phyloP scores from a whole-genome alignment of 2,329 filamentous ascomycete genomes.

The Plenodomus lindquistii region DNA sequence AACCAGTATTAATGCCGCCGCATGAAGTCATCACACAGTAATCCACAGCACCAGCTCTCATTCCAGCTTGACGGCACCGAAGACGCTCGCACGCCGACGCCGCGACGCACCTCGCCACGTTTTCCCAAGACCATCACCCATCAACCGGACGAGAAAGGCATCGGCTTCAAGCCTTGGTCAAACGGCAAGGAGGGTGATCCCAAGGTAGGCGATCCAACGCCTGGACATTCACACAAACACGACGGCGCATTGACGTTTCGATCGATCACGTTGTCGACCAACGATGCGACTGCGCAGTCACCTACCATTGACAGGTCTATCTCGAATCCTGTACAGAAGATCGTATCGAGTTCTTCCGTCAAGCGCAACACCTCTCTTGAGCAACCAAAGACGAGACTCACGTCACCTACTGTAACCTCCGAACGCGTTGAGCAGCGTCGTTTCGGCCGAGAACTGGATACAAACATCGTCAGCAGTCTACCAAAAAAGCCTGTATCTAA shows the following conservation, averaged over 20 bases:
- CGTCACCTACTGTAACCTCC: neutral
- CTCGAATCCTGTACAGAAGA: neutral
- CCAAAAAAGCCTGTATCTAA: neutral
- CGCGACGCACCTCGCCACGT: neutral
- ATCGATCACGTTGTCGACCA: neutral
- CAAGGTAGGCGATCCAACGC: neutral
- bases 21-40: neutral
- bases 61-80: neutral
- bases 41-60: neutral
- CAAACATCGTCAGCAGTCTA: neutral
- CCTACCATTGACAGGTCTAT: neutral
- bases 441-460: conserved; percentile 5
- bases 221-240: neutral
- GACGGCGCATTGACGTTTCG: neutral
- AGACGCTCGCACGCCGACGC: neutral
- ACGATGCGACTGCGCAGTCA: neutral
- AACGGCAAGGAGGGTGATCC: neutral
- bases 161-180: neutral
- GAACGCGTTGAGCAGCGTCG: neutral
- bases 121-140: neutral
- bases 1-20: neutral
- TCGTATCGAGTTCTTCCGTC: neutral
- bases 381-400: neutral
- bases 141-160: neutral
- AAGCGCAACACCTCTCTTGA: neutral